Evolutionary conservation across 2,329 filamentous ascomycete species (phyloP).

Genomic region (Xylogone sp.): DNA sequence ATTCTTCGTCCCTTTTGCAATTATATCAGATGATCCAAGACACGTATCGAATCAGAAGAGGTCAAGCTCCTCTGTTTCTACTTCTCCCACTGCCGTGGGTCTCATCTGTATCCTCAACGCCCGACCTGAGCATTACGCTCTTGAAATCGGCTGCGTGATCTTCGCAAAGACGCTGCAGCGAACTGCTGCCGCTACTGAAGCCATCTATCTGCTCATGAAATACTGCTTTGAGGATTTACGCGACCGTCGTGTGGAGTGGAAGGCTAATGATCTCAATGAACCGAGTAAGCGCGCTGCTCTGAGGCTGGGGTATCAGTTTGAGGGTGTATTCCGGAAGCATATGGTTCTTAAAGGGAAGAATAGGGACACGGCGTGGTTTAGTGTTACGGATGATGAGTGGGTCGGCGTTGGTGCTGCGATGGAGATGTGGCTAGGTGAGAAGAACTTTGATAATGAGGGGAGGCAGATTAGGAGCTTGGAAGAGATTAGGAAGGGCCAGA

Average conservation of each 20-base stretch:
- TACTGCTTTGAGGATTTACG: conserved; percentile 50
- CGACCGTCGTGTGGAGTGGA: conserved; percentile 61
- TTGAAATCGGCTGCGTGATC: conserved; percentile 57
- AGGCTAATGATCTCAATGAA: conserved; percentile 54
- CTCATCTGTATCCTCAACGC: conserved; percentile 42
- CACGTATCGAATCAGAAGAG: conserved; percentile 2
- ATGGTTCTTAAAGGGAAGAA: conserved; percentile 53
- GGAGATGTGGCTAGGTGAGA: conserved; percentile 48
- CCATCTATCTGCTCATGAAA: conserved; percentile 50
- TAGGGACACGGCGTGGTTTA: conserved; percentile 58
- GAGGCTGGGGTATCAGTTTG: conserved; percentile 54
- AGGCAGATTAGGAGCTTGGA: conserved; percentile 42
- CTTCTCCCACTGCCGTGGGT: conserved; percentile 34
- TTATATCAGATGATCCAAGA: conserved; percentile 30
- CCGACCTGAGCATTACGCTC: conserved; percentile 39
- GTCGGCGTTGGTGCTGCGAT: conserved; percentile 39
- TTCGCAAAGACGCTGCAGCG: conserved; percentile 47
- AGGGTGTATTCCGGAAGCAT: conserved; percentile 60
- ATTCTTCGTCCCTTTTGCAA: conserved; percentile 38
- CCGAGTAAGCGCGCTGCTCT: conserved; percentile 50
- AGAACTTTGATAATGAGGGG: conserved; percentile 52
- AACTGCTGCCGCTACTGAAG: conserved; percentile 54
- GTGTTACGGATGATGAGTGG: conserved; percentile 59
- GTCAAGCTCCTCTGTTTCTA: neutral
- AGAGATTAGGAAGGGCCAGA: conserved; percentile 4